A percentile compares a stretch with the other conserved stretches of the same genome.
Conservation (phyloP, 2,329 filamentous ascomycete genomes). For the Phialemoniopsis sp. region DNA sequence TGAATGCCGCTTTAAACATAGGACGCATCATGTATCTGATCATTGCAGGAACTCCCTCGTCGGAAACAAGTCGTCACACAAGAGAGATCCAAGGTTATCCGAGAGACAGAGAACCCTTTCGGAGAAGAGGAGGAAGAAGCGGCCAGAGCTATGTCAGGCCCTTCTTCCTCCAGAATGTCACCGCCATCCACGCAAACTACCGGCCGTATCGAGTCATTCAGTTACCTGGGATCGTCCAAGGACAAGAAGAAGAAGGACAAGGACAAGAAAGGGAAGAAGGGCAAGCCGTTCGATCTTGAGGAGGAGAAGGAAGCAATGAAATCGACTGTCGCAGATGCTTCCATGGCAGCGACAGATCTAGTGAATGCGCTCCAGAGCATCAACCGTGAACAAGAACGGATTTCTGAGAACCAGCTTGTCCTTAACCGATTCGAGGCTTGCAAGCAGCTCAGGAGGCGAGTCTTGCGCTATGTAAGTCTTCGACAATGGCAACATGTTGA, state of each 20-base stretch:
- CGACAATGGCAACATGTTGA: neutral
- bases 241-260: slow-evolving; percentile 46
- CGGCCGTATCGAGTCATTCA: slow-evolving; percentile 32
- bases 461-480: slow-evolving; percentile 70
- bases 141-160: slow-evolving; percentile 20
- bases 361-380: slow-evolving; percentile 83
- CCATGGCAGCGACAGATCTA: slow-evolving; percentile 87
- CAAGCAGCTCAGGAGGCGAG: slow-evolving; percentile 78
- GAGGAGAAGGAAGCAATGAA: slow-evolving; percentile 86
- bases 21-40: too few species aligned
- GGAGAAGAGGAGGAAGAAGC: slow-evolving; percentile 53
- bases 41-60: slow-evolving; percentile 52
- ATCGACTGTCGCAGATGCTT: slow-evolving; percentile 81
- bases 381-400: slow-evolving; percentile 82
- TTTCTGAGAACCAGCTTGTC: slow-evolving; percentile 77
- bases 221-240: slow-evolving; percentile 35
- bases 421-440: slow-evolving; percentile 78
- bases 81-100: slow-evolving; percentile 77
- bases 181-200: slow-evolving; percentile 14
- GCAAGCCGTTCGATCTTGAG: slow-evolving; percentile 74
- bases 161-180: slow-evolving; percentile 12
- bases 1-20: neutral
- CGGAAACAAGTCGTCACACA: slow-evolving; percentile 70
- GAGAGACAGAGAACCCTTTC: slow-evolving; percentile 73
- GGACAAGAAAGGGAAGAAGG: slow-evolving; percentile 53